Base-by-base conservation (phyloP, 768 basidiomycete species). In the Tulasnella sp. region DNA sequence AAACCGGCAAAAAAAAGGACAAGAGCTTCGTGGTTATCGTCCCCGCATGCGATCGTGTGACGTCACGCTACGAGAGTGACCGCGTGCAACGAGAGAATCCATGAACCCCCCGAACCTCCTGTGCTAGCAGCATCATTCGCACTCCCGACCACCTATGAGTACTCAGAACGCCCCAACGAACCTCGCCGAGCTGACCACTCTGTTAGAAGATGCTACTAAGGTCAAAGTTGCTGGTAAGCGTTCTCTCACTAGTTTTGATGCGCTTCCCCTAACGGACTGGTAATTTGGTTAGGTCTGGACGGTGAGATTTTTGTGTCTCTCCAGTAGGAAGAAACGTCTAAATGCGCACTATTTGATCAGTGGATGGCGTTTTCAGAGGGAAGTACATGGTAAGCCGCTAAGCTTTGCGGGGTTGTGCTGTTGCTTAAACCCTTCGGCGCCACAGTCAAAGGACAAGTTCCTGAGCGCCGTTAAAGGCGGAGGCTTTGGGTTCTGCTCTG, bases 331-430 rank as follows among this genome's bases (percentile, higher is more conserved):
- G 7, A 70, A 26, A 26, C 11, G 23, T 6, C 74, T 37, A 23
- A 39, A 11, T 55, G 51, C 20, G 11, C 39, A 15, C n/a, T 67
- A 10, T 26, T 75, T 48, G 32, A 20, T 71, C 80, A 96, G 95
- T 96, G 46, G 97, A 99, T 84, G 97, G 97, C 39, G 91, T 98
- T 15, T 87, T 98, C 20, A 88, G 97, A 42, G 97, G 97, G n/a
- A 98, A 98, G 85, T 93, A 91, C 83, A 94, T 95, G 93, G 93
- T 92, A 81, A 69, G 87, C 7, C 29, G 39, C 18, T 13, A 57
- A 37, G 18, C 35, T 26, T 39, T 7, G 23, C n/a, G 20, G n/a
- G 32, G 39, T 20, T 1, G 61, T 35, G 77, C 61, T 40, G 70
- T 67, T 74, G 11, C 75, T 61, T 40, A 77, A 70, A 42, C 75